Evolutionary conservation across 2,329 filamentous ascomycete species (phyloP), one percentile per base, ranked within the genome.

Genomic region (Kalaharituber pfeilii): DNA sequence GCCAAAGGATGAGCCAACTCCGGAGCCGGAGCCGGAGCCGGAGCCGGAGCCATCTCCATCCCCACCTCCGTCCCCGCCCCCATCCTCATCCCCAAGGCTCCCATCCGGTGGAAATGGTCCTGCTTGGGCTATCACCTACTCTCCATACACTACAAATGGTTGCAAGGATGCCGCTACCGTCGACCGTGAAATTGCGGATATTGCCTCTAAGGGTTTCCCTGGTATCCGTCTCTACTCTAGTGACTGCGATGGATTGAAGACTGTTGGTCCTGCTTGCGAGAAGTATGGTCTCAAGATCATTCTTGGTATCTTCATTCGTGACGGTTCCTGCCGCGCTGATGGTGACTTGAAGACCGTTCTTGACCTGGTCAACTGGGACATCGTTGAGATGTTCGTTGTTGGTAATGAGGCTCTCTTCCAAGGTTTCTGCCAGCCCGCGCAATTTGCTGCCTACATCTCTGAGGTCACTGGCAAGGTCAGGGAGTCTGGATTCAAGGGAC

Each of bases 371-470:
- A 70, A 84, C 69, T 94, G 82, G 80, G 75, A 80, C 58, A 68
- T 84, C 50, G 82, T 94, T 62, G 77, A 83, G 66, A 78, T 94
- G 64, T 73, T 94, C 60, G 82, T 91, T 28, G 77, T 94, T 62
- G 88, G 86, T 70, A 96, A 96, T 75, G 89, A 96, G 76, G 81
- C 84, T 62, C 72, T 94, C 68, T 84, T 85, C 75, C 80, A 83
- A 72, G 76, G 77, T 59, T 81, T 76, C 75, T 79, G 76, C 72
- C 70, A 75, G 53, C 77, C 81, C 30, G 52, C 65, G 28, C 71
- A 82, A 64, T 82, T 96, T 53, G 79, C 75, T 58, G 63, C 67
- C 44, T 86, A 94, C 69, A 82, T 96, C 70, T 66, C 67, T 62
- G 72, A 77, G 59, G 76, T 79, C 74, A 82, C 81, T 73, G 56